phyloP scores from a whole-genome alignment of 352 stramenopile genomes.

The Elongisporangium anandrum region DNA sequence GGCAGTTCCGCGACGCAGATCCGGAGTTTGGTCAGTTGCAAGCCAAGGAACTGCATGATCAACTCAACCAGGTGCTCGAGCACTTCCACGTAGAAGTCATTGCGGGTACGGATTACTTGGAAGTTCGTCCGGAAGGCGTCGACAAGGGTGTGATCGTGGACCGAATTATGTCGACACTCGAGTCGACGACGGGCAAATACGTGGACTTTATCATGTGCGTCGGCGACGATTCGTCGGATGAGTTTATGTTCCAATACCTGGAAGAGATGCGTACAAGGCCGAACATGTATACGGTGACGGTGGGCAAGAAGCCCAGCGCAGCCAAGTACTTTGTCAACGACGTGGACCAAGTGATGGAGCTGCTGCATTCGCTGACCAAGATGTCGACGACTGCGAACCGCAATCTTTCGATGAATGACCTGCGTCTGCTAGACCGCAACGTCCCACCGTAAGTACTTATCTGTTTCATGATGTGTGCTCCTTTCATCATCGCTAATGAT shows the following conservation, averaged over 20 bases:
- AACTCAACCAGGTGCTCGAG: constrained; percentile 94
- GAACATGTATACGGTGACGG: constrained; percentile 94
- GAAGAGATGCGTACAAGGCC: constrained; percentile 57
- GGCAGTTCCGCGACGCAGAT: constrained; percentile 99
- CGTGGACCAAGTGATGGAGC: constrained; percentile 94
- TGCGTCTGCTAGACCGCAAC: constrained; percentile 64
- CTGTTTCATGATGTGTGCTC: background rate
- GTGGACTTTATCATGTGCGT: constrained; percentile 97
- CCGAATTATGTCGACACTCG: constrained; percentile 92
- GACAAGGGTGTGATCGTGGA: constrained; percentile 98
- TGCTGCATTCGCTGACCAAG: constrained; percentile 87
- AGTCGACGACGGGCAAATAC: constrained; percentile 64
- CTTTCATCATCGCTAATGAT: background rate
- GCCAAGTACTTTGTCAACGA: constrained; percentile 98
- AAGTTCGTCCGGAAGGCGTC: constrained; percentile 96
- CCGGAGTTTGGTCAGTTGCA: constrained; percentile 98
- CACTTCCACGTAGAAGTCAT: constrained; percentile 95
- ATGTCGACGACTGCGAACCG: constrained; percentile 79
- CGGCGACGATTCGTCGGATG: constrained; percentile 98
- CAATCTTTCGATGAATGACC: constrained; percentile 84
- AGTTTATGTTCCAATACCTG: constrained; percentile 96
- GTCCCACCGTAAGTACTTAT: constrained; percentile 34
- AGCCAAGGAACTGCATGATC: constrained; percentile 97
- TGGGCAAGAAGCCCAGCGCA: constrained; percentile 98
- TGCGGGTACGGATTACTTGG: constrained; percentile 83